Evolutionary conservation across 208 protist genomes (phyloP).

Genomic region (Wallacemonas sp.): DNA sequence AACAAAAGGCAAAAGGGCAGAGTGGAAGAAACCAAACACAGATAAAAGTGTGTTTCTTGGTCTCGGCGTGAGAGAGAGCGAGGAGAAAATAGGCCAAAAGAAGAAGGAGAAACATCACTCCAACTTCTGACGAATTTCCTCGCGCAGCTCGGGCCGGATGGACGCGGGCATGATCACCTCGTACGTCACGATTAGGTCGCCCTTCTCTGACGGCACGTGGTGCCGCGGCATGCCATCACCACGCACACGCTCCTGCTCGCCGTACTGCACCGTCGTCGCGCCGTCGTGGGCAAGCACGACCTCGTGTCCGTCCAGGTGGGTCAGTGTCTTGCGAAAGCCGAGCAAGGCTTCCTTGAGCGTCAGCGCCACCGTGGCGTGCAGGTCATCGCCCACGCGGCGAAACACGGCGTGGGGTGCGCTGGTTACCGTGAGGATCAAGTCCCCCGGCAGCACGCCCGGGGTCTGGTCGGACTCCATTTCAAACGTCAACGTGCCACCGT

Average conservation of each 20-base stretch:
- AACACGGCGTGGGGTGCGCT: slow-evolving; percentile 57
- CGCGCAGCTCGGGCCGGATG: slow-evolving; percentile 28
- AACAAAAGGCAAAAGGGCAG: background rate
- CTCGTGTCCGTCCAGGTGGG: slow-evolving; percentile 77
- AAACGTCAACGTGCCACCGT: slow-evolving; percentile 43
- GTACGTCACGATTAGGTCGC: slow-evolving; percentile 71
- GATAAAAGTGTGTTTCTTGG: too few species aligned
- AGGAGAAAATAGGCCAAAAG: slow-evolving; percentile 6
- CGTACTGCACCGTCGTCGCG: slow-evolving; percentile 46
- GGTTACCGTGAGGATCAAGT: slow-evolving; percentile 50
- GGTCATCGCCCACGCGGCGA: slow-evolving; percentile 48
- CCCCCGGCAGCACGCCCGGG: slow-evolving; percentile 53
- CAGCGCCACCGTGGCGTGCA: slow-evolving; percentile 58
- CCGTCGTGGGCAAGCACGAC: slow-evolving; percentile 32
- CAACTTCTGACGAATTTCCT: slow-evolving; percentile 27
- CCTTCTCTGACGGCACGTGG: slow-evolving; percentile 63
- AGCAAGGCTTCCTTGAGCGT: slow-evolving; percentile 76
- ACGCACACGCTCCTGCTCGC: slow-evolving; percentile 24
- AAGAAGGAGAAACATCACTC: slow-evolving; percentile 13
- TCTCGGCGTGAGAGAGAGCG: slow-evolving; percentile 9
- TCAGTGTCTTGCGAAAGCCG: slow-evolving; percentile 69
- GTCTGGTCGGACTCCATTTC: slow-evolving; percentile 62
- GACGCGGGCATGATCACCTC: slow-evolving; percentile 49
- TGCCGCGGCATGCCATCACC: slow-evolving; percentile 88
- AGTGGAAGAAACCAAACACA: too few species aligned